Percentiles rank a stretch among this genome's conserved stretches.
Evolutionary conservation across 352 stramenopile species (phyloP).

Genomic region (Thalassiosira hispida): DNA sequence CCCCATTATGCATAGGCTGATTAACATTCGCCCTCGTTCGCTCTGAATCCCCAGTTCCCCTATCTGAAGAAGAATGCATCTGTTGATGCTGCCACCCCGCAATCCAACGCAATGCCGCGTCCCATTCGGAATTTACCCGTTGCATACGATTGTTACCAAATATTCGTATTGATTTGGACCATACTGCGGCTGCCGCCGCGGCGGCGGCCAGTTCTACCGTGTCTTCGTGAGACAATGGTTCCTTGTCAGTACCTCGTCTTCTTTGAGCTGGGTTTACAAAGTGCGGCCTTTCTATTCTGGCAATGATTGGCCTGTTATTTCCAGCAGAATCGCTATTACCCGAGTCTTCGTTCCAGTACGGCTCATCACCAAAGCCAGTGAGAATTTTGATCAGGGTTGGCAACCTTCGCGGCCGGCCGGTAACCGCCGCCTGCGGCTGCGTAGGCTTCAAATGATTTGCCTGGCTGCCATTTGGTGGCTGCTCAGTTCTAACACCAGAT

Average conservation of each 20-base stretch:
- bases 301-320: slow-evolving; percentile 35
- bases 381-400: slow-evolving; percentile 60
- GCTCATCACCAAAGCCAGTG: slow-evolving; percentile 50
- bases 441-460: neutral
- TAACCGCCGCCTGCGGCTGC: neutral
- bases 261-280: slow-evolving; percentile 13
- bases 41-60: neutral
- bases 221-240: slow-evolving; percentile 21
- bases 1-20: slow-evolving; percentile 5
- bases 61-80: neutral
- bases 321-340: neutral
- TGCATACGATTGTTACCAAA: slow-evolving; percentile 49
- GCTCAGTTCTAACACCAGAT: neutral
- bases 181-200: slow-evolving; percentile 45
- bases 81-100: slow-evolving; percentile 42
- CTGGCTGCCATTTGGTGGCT: neutral
- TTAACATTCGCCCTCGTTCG: slow-evolving; percentile 12
- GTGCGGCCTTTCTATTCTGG: slow-evolving; percentile 30
- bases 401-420: slow-evolving; percentile 39
- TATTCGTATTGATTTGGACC: slow-evolving; percentile 31
- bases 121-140: slow-evolving; percentile 57
- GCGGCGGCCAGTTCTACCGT: slow-evolving; percentile 37
- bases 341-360: slow-evolving; percentile 6
- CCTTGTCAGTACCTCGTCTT: neutral
- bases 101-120: slow-evolving; percentile 57